phyloP scores from a whole-genome alignment of 1,139 yeast genomes.

The Yamadazyma dushanensis region DNA sequence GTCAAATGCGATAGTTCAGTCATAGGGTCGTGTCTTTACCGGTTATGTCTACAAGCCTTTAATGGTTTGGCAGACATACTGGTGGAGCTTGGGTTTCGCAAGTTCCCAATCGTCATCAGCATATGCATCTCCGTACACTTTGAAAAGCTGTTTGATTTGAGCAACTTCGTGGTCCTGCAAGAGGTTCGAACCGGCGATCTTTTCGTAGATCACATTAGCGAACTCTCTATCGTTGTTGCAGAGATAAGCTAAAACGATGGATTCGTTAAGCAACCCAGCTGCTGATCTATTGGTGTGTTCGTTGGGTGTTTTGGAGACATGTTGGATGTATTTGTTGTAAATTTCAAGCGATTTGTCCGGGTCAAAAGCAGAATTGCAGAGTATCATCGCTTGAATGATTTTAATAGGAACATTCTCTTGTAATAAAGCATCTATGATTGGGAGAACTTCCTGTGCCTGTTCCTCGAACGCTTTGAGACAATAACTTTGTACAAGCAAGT shows the following conservation, averaged over 20 bases:
- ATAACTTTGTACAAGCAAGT: conserved; percentile 27
- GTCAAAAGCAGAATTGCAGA: conserved; percentile 47
- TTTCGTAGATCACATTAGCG: conserved; percentile 60
- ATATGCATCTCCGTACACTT: conserved; percentile 57
- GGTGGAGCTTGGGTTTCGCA: conserved; percentile 24
- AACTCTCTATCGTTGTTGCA: conserved; percentile 58
- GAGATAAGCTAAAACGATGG: conserved; percentile 51
- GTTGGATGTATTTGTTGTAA: conserved; percentile 51
- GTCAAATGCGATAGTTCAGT: conserved; percentile 6
- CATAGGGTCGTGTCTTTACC: conserved; percentile 4
- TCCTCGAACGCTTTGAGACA: conserved; percentile 43
- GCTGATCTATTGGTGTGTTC: conserved; percentile 37
- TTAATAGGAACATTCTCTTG: conserved; percentile 35
- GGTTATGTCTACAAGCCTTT: conserved; percentile 9
- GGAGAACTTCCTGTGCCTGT: conserved; percentile 29
- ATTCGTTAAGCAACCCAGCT: conserved; percentile 52
- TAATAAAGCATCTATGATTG: conserved; percentile 48
- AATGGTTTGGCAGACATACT: conserved; percentile 10
- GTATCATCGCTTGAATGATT: conserved; percentile 45
- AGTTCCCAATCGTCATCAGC: conserved; percentile 33
- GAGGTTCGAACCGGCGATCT: conserved; percentile 46
- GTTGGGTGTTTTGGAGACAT: conserved; percentile 37
- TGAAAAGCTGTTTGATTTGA: conserved; percentile 46
- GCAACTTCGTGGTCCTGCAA: conserved; percentile 47
- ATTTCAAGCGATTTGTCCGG: conserved; percentile 46